Conservation (phyloP, 441 rosid genomes). For the Hypseocharis bilobata region DNA sequence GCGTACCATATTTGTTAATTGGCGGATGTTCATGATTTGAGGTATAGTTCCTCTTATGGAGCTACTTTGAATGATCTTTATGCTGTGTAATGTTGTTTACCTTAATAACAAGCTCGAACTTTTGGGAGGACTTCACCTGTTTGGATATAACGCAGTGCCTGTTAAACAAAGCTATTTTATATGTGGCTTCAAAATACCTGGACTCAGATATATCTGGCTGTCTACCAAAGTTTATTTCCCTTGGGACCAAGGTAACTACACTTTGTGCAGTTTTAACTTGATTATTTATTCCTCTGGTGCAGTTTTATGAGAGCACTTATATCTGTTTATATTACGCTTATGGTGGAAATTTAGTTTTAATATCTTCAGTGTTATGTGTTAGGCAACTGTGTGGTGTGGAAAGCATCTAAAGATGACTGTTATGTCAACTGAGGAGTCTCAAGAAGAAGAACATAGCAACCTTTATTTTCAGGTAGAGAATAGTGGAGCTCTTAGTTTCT, state of each 20-base stretch:
- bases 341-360: not conserved
- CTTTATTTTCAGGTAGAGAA: constrained; percentile 54
- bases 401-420: constrained; percentile 79
- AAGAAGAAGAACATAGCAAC: constrained; percentile 68
- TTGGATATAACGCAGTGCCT: constrained; percentile 73
- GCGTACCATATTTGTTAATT: too few species aligned
- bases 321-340: not conserved
- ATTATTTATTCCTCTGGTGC: constrained; percentile 1
- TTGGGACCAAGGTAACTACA: constrained; percentile 51
- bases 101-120: constrained; percentile 44
- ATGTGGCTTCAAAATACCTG: constrained; percentile 46
- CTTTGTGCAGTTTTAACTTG: not conserved
- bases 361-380: constrained; percentile 8
- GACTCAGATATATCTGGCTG: constrained; percentile 40
- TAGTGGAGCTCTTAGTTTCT: constrained; percentile 6
- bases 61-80: not conserved
- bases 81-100: constrained; percentile 13
- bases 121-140: constrained; percentile 86
- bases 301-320: not conserved
- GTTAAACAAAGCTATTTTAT: constrained; percentile 55
- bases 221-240: constrained; percentile 36
- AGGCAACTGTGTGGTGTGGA: constrained; percentile 79
- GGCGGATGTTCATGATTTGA: too few species aligned
- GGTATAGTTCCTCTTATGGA: not conserved
- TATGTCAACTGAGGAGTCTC: constrained; percentile 70